These are phyloP conservation scores for Talaromyces funiculosus DNA, from an alignment of 2,329 filamentous ascomycete genomes.

Conservation along the genomic window DNA sequence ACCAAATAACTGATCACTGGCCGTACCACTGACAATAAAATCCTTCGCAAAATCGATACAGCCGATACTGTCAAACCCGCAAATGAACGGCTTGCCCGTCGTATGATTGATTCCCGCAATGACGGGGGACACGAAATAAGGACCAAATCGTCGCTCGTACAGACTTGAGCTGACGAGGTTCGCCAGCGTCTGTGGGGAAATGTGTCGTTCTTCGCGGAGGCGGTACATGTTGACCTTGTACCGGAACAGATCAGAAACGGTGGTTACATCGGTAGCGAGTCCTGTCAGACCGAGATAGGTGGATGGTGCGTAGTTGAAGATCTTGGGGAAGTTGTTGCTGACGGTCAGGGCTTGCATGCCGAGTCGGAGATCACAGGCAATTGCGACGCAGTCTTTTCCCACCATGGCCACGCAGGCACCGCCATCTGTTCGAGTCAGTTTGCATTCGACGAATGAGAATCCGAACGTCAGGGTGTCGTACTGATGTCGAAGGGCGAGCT, in stretches of 20 bases:
- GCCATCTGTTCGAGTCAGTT: constrained; percentile 53
- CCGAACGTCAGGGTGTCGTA: constrained; percentile 47
- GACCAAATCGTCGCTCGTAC: constrained; percentile 94
- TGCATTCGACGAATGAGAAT: not conserved
- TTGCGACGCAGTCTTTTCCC: constrained; percentile 98
- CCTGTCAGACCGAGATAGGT: constrained; percentile 94
- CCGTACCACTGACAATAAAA: constrained; percentile 96
- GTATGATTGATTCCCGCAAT: constrained; percentile 93
- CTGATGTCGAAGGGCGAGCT: constrained; percentile 94
- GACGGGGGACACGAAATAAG: constrained; percentile 92
- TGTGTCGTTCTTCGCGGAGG: constrained; percentile 93
- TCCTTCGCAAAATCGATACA: constrained; percentile 99
- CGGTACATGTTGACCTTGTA: constrained; percentile 99
- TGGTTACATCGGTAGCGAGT: constrained; percentile 90
- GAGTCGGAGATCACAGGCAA: constrained; percentile 96
- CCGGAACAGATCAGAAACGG: constrained; percentile 93
- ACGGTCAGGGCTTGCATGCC: constrained; percentile 94
- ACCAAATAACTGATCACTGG: constrained; percentile 95
- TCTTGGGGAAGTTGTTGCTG: constrained; percentile 99
- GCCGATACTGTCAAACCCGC: constrained; percentile 97
- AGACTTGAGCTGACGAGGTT: constrained; percentile 87
- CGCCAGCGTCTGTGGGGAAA: constrained; percentile 89
- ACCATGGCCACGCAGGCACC: constrained; percentile 98
- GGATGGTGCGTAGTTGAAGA: constrained; percentile 88
- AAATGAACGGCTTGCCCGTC: constrained; percentile 93